phyloP scores from a whole-genome alignment of 2,329 filamentous ascomycete species.

The Cytospora paraplurivora region DNA sequence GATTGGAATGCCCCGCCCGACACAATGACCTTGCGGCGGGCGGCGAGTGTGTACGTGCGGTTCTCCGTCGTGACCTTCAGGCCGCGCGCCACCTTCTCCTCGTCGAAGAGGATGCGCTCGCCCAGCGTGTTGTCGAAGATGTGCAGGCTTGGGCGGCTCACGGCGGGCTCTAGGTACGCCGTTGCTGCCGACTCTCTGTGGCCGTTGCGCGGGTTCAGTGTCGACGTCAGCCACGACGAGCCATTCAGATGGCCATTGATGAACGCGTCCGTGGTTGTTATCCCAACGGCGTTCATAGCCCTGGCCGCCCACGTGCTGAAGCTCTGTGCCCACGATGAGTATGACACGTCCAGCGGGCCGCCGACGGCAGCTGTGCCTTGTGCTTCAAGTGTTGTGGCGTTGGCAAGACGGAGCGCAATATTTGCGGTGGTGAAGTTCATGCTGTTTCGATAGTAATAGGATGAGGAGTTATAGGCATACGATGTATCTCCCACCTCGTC shows the following conservation, averaged over 20 bases:
- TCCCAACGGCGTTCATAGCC: conserved; percentile 15
- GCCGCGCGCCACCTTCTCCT: conserved; percentile 17
- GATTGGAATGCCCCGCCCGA: conserved; percentile 46
- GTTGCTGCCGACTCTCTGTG: conserved; percentile 1
- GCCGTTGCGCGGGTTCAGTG: background rate
- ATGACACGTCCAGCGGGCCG: conserved; percentile 7
- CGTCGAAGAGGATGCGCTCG: conserved; percentile 10
- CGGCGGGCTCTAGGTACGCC: conserved; percentile 7
- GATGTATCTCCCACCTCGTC: conserved; percentile 6
- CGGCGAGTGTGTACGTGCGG: conserved; percentile 12
- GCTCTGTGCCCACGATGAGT: conserved; percentile 7
- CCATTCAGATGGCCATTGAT: conserved; percentile 11
- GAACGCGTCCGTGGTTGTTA: background rate
- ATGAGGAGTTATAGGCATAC: background rate
- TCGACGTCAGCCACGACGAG: conserved; percentile 1
- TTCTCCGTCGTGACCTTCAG: background rate
- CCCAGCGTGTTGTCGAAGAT: conserved; percentile 16
- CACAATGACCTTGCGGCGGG: conserved; percentile 43
- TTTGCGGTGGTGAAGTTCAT: conserved; percentile 18
- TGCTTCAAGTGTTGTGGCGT: conserved; percentile 7
- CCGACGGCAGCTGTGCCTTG: background rate
- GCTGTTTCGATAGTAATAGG: conserved; percentile 11
- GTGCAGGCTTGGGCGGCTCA: background rate
- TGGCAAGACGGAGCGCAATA: background rate
- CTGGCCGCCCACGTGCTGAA: conserved; percentile 17